These are phyloP conservation scores for Moesziomyces parantarcticus DNA, from an alignment of 1,284 basidiomycete species.

Conservation along the genomic window DNA sequence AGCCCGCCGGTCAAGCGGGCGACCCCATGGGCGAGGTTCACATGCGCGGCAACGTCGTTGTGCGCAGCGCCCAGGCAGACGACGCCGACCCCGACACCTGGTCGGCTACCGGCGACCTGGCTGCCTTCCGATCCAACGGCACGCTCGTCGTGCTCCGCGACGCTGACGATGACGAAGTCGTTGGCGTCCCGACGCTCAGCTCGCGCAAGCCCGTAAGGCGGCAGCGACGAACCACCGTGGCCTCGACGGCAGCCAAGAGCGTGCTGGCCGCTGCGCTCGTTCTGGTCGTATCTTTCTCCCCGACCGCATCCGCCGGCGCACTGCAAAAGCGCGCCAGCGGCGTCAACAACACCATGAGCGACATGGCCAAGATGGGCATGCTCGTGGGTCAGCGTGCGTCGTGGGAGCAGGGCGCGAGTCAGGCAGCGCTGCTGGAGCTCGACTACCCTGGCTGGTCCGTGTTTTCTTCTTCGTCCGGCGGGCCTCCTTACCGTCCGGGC, in stretches of 20 bases:
- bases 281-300: conserved; percentile 8
- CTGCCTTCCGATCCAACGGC: conserved; percentile 60
- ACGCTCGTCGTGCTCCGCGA: conserved; percentile 60
- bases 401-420: conserved; percentile 65
- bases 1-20: conserved; percentile 18
- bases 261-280: conserved; percentile 16
- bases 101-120: conserved; percentile 57
- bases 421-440: conserved; percentile 62
- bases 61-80: conserved; percentile 2
- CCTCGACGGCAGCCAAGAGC: conserved; percentile 10
- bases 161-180: conserved; percentile 24
- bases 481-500: conserved; percentile 49
- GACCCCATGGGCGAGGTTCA: conserved; percentile 59
- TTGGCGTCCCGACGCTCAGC: conserved; percentile 32
- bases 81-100: conserved; percentile 30
- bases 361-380: conserved; percentile 54
- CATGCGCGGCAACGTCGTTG: conserved; percentile 52
- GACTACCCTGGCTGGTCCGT: conserved; percentile 54
- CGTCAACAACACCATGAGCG: conserved; percentile 55
- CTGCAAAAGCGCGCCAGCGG: conserved; percentile 21
- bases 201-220: conserved; percentile 33
- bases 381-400: conserved; percentile 56
- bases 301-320: conserved; percentile 8
- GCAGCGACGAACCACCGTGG: conserved; percentile 24
- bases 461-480: conserved; percentile 44